phyloP scores from a whole-genome alignment of 2,329 filamentous ascomycete species.

The Neopestalotiopsis rosae region DNA sequence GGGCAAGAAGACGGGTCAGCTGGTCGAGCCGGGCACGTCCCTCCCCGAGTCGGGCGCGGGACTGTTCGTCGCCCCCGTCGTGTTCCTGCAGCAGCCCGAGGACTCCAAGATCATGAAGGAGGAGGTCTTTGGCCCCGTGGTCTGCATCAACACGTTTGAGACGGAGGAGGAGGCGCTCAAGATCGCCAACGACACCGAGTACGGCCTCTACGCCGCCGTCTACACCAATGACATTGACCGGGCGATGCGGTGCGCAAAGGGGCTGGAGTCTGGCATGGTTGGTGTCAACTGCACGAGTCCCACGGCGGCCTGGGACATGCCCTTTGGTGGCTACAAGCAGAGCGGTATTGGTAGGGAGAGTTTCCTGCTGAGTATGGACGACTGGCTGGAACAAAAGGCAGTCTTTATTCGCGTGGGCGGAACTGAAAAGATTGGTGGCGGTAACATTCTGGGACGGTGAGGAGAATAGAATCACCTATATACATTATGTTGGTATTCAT shows the following conservation, averaged over 20 bases:
- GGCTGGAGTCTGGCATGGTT: slow-evolving; percentile 64
- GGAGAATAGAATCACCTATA: neutral
- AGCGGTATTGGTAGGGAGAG: slow-evolving; percentile 45
- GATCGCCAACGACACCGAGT: slow-evolving; percentile 61
- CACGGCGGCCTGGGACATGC: slow-evolving; percentile 41
- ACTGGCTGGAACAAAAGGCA: slow-evolving; percentile 39
- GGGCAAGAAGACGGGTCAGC: slow-evolving; percentile 43
- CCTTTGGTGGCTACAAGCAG: slow-evolving; percentile 49
- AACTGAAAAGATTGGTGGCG: neutral
- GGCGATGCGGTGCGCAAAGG: slow-evolving; percentile 51
- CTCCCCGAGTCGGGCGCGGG: slow-evolving; percentile 35
- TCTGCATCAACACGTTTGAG: slow-evolving; percentile 62
- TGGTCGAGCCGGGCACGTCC: slow-evolving; percentile 25
- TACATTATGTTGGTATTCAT: too few relatives aligned
- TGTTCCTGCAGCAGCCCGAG: slow-evolving; percentile 50
- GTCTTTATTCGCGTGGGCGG: slow-evolving; percentile 31
- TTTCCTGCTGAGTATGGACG: slow-evolving; percentile 41
- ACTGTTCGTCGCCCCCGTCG: slow-evolving; percentile 48
- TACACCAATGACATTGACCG: slow-evolving; percentile 58
- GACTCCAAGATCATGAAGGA: slow-evolving; percentile 58
- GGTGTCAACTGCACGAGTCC: slow-evolving; percentile 59
- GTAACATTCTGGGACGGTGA: neutral
- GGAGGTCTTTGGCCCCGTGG: slow-evolving; percentile 70
- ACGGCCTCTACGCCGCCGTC: slow-evolving; percentile 60
- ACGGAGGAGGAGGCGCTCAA: slow-evolving; percentile 59